A percentile compares a stretch with the other conserved stretches of the same genome.
Conservation (phyloP, 1,139 yeast species). For the Hansenula sp. region DNA sequence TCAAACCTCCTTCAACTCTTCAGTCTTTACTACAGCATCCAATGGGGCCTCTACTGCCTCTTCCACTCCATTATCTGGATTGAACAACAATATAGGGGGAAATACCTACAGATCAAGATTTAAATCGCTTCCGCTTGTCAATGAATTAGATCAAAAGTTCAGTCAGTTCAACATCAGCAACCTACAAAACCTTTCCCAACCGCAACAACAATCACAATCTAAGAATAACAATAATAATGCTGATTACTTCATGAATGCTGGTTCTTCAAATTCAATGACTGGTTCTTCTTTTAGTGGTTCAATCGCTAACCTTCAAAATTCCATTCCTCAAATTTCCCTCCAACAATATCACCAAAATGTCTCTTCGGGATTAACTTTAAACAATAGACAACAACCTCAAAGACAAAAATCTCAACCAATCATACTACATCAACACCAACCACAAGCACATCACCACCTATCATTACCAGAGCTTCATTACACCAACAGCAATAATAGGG, state of each 20-base stretch:
- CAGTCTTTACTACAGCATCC: neutral
- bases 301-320: conserved; percentile 7
- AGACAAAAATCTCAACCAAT: conserved; percentile 2
- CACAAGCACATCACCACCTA: conserved; percentile 6
- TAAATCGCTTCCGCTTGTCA: conserved; percentile 21
- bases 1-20: neutral
- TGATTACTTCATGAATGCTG: neutral
- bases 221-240: neutral
- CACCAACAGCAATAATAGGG: neutral
- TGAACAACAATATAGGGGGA: conserved; percentile 22
- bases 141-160: conserved; percentile 22
- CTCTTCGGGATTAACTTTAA: neutral
- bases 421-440: neutral
- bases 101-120: conserved; percentile 24
- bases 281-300: neutral
- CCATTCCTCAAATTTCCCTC: conserved; percentile 22
- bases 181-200: conserved; percentile 18
- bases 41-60: conserved; percentile 3
- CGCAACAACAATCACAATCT: neutral
- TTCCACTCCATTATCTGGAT: conserved; percentile 15
- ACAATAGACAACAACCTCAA: neutral
- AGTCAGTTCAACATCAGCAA: conserved; percentile 21
- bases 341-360: conserved; percentile 13
- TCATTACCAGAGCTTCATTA: conserved; percentile 2
- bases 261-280: neutral